Evolutionary conservation across 805 yeast genomes (phyloP), one percentile per base, ranked within the genome.

Genomic region (Spathaspora hagerdaliae): DNA sequence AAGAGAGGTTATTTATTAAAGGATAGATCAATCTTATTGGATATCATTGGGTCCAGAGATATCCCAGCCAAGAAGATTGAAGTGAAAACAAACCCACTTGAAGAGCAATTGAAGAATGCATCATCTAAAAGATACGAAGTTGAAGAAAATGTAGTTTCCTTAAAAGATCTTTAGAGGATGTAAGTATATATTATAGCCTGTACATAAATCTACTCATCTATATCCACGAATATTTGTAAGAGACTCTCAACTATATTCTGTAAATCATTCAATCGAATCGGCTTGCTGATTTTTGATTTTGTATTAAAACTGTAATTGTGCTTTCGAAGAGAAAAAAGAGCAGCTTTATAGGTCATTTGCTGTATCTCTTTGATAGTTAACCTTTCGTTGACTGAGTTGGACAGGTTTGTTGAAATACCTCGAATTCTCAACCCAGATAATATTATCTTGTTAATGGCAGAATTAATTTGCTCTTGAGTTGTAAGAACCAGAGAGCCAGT

Each of bases 1-100:
- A 81, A 81, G 58, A 78, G 89, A 53, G 99, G 99, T 7, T 92
- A 88, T 60, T 67, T 90, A 49, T 65, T 68, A 55, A 56, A 69
- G 43, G 67, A 71, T 52, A 59, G 60, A 8, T 57, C 67, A n/a
- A 51, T 68, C 41, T 64, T 71, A 46, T 65, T 71, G 57, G 74
- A 71, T 51, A 63, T 60, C 48, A 50, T 69, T 50, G 47, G 41
- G 9, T 9, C 10, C 37, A 35, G 37, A 50, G 44, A 44, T 33
- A 43, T 24, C 51, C 47, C 27, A 51, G 40, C 46, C 12, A 57
- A 43, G 27, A 60, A 54, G 41, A 59, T 54, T 48, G 42, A 43
- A 27, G 57, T 52, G 19, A 65, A 65, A 52, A 64, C 62, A 54
- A 60, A 64, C 37, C 65, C 69, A 42, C 57, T 76, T 44, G 71